These are phyloP conservation scores for Bifiguratus adelaidae DNA, from an alignment of 192 early-diverging fungal genomes.

Conservation along the genomic window DNA sequence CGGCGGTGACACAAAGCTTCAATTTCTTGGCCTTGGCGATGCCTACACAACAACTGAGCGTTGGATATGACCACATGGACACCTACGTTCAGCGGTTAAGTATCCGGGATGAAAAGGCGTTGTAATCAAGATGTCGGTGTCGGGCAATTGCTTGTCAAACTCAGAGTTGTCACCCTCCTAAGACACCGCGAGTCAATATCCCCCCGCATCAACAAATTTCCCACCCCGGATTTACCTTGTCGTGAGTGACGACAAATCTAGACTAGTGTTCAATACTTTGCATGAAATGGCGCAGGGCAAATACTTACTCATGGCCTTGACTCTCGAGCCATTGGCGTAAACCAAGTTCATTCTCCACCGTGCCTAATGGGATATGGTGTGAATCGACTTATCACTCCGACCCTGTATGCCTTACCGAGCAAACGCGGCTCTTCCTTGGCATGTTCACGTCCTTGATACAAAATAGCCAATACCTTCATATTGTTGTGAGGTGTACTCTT, in stretches of 20 bases:
- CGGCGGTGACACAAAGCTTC: conserved; percentile 9
- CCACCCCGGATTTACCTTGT: not conserved
- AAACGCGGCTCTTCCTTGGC: not conserved
- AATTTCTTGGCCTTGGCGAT: conserved; percentile 12
- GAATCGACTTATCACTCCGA: no score
- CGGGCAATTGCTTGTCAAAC: conserved; percentile 12
- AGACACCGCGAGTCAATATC: no score
- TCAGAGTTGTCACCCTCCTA: no score
- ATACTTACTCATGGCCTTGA: not conserved
- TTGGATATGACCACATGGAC: no score
- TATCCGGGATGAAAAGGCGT: conserved; percentile 12
- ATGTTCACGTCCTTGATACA: not conserved
- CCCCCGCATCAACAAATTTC: no score
- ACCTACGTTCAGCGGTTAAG: conserved; percentile 7
- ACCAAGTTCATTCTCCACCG: conserved; percentile 2
- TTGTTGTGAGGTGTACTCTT: conserved; percentile 1
- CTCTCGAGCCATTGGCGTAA: conserved; percentile 4
- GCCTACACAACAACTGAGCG: no score
- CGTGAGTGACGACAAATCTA: not conserved
- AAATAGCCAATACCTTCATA: conserved; percentile 1
- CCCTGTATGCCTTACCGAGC: conserved; percentile 3
- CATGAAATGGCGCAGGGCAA: no score
- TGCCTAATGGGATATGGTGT: not conserved
- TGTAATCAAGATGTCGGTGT: conserved; percentile 10
- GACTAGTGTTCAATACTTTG: no score